phyloP scores from a whole-genome alignment of 176 grass and related monocot genomes.

The Thinopyrum elongatum region DNA sequence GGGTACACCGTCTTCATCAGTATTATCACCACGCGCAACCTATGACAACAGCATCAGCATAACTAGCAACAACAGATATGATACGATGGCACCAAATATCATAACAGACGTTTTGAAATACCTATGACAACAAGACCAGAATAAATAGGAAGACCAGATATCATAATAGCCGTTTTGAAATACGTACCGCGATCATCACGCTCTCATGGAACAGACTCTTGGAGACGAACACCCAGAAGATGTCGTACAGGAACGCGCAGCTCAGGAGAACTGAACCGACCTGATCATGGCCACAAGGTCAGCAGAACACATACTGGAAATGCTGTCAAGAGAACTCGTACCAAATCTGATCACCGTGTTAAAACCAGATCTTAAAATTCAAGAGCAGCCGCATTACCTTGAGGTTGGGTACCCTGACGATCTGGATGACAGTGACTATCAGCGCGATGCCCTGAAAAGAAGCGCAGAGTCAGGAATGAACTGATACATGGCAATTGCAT shows the following conservation, averaged over 20 bases:
- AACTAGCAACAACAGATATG: slow-evolving; percentile 7
- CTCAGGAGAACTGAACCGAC: slow-evolving; percentile 91
- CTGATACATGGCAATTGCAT: background rate
- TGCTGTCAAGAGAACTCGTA: background rate
- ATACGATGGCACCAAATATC: background rate
- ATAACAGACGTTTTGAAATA: background rate
- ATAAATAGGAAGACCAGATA: slow-evolving; percentile 21
- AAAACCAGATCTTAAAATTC: background rate
- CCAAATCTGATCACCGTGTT: background rate
- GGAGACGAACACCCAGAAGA: slow-evolving; percentile 96
- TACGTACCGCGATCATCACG: slow-evolving; percentile 94
- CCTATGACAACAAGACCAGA: slow-evolving; percentile 30
- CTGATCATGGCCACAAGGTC: slow-evolving; percentile 33
- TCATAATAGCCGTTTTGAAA: background rate
- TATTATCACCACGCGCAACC: slow-evolving; percentile 94
- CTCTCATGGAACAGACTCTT: slow-evolving; percentile 96
- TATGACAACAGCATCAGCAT: slow-evolving; percentile 13
- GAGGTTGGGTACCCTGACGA: slow-evolving; percentile 89
- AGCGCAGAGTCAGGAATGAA: slow-evolving; percentile 2
- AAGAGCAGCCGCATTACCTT: slow-evolving; percentile 58
- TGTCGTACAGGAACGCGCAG: slow-evolving; percentile 95
- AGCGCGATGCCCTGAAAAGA: slow-evolving; percentile 76
- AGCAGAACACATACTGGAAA: no score
- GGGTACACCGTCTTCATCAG: slow-evolving; percentile 87
- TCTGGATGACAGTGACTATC: slow-evolving; percentile 95